Evolutionary conservation across 2,329 filamentous ascomycete species (phyloP), one percentile per base, ranked within the genome.

Genomic region (Simplicillium aogashimaense): DNA sequence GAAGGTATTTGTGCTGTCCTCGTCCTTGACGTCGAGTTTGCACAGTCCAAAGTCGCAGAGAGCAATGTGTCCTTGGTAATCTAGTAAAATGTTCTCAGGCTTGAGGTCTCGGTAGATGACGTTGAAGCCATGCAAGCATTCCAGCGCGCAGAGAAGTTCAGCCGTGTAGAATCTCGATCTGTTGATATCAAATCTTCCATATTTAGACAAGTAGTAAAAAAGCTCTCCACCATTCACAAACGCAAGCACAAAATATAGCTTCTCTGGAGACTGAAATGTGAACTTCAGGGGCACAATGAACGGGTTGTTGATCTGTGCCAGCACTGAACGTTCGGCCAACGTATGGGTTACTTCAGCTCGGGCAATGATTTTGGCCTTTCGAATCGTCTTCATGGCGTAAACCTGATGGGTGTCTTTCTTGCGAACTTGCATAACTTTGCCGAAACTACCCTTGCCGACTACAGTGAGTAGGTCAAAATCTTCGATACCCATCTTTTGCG

Each of bases 1-100:
- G 15, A 32, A 32, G 13, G 30, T 32, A 15, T 32, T 32, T 15
- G 86, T 94, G 53, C 83, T 77, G 63, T 94, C 86, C 58, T 92
- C 86, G 54, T 94, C 86, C 70, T 90, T 92, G 86, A 94, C 94
- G 56, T 92, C 86, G 43, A 92, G 67, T 63, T 92, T 92, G 70
- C 86, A 94, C 15, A 94, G 76, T 46, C 86, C 86, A 54, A 94
- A 94, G 62, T 94, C 86, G 58, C 86, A 94, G 13, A 94, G 73
- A 14, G 86, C 86, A 56, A 94, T 92, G 59, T 94, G 86, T 37
- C 87, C 87, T 38, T 85, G 86, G 61, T 92, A 92, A 61, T 94
- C 87, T 17, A 94, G 74, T 41, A 94, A 70, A 55, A 94, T 94
- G 56, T 94, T 90, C 65, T 89, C 85, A 7, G 78, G 78, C 54